Base-by-base conservation (phyloP, 352 stramenopile genomes). In the Halophytophthora batemanensis region DNA sequence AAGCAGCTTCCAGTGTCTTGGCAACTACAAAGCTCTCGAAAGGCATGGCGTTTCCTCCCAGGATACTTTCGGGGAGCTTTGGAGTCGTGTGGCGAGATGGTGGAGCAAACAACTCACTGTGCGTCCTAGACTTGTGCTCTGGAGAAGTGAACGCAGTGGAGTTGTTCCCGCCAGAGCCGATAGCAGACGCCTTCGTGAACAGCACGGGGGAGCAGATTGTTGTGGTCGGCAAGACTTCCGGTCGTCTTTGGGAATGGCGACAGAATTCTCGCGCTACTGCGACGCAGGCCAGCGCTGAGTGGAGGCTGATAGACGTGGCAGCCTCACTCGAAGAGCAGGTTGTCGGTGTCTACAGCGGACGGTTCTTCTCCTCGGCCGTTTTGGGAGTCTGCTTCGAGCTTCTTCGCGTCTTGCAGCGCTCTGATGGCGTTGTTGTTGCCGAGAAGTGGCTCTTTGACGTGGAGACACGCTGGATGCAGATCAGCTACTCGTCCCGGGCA, bases 361-460 rank as follows among this genome's bases (percentile, higher is more conserved):
- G 23, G n/a, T 70, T 66, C 53, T 19, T 55, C 33, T 43, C 21
- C 17, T 66, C 61, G 15, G 38, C 40, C 39, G 37, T 63, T 28
- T 48, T 63, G 33, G 56, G 42, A 8, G 46, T 47, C 17, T 70
- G 51, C 36, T 66, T 66, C 44, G 21, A 44, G 11, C 61, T 53
- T 29, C 17, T 64, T 21, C 58, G 48, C 6, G 37, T 37, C 39
- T 51, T n/a, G 4, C 21, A 14, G n/a, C 5, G 37, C 19, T 29
- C 21, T 6, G 37, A 14, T 22, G 41, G 28, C 1, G 48, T 21
- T 25, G 14, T 63, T 12, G 10, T 56, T 41, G 17, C 60, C 34
- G 56, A 64, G 22, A 66, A 56, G 22, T 60, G 52, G 45, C 36
- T 64, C n/a, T 59, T 66, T 21, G 56, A 66, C 41, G 23, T 66